These are phyloP conservation scores for Thermothelomyces thermophilus DNA, from an alignment of 2,329 filamentous ascomycete genomes.

Conservation along the genomic window DNA sequence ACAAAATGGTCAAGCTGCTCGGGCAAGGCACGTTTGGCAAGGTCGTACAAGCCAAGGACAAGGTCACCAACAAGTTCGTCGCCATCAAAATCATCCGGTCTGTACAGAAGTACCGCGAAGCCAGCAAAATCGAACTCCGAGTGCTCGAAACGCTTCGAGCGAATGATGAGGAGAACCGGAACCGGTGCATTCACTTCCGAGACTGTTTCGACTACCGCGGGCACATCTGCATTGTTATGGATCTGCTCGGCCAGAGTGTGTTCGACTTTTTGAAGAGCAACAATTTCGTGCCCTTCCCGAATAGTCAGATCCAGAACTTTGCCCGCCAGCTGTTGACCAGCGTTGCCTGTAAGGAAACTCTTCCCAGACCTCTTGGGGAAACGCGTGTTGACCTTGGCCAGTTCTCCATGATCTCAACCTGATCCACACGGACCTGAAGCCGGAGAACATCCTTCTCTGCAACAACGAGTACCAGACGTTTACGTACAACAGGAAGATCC, in stretches of 20 bases:
- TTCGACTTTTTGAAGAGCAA: conserved; percentile 98
- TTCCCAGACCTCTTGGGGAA: not conserved
- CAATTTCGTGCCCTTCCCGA: conserved; percentile 91
- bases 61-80: conserved; percentile 66
- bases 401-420: conserved; percentile 95
- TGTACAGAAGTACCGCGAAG: conserved; percentile 96
- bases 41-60: conserved; percentile 87
- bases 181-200: conserved; percentile 91
- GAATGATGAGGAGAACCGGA: conserved; percentile 86
- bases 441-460: conserved; percentile 63
- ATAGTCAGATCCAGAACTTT: conserved; percentile 97
- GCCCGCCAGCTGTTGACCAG: conserved; percentile 95
- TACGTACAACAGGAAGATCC: conserved; percentile 63
- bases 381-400: conserved; percentile 34
- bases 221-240: conserved; percentile 83
- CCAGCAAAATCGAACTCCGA: conserved; percentile 86
- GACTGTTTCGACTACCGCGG: conserved; percentile 97
- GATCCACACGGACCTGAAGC: conserved; percentile 80
- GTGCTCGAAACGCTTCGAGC: conserved; percentile 86
- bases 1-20: conserved; percentile 81
- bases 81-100: conserved; percentile 98
- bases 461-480: conserved; percentile 62
- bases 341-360: conserved; percentile 74
- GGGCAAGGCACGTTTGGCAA: conserved; percentile 98
- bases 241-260: conserved; percentile 82